A percentile compares a stretch with the other conserved stretches of the same genome.
These are phyloP conservation scores for Fusarium sp. DNA, from an alignment of 2,329 filamentous ascomycete genomes.

Conservation along the genomic window DNA sequence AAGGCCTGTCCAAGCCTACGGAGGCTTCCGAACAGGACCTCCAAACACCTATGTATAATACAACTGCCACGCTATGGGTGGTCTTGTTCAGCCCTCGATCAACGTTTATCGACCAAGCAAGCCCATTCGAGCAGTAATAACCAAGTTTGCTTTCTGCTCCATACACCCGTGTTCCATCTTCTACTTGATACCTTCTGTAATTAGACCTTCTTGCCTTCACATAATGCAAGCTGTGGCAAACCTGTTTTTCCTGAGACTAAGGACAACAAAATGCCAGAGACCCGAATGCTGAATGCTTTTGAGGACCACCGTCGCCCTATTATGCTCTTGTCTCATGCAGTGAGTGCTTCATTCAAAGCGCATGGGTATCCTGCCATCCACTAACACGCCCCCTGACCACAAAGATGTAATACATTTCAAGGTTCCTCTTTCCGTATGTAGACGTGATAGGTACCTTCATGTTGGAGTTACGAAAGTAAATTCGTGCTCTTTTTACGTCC, in stretches of 20 bases:
- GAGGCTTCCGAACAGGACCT: slow-evolving; percentile 1
- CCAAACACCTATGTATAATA: slow-evolving; percentile 32
- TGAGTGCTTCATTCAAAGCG: slow-evolving; percentile 20
- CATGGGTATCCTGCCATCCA: slow-evolving; percentile 40
- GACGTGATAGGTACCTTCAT: slow-evolving; percentile 10
- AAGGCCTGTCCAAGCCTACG: slow-evolving; percentile 1
- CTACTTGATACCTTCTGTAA: slow-evolving; percentile 6
- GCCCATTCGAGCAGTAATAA: slow-evolving; percentile 11
- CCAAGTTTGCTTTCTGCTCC: neutral
- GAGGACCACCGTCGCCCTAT: slow-evolving; percentile 4
- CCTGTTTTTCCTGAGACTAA: neutral
- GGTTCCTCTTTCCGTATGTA: slow-evolving; percentile 18
- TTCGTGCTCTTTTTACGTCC: slow-evolving; percentile 77
- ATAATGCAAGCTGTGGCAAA: neutral
- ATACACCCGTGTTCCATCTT: slow-evolving; percentile 5
- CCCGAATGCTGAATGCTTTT: neutral
- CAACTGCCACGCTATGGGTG: slow-evolving; percentile 12
- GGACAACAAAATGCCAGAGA: neutral
- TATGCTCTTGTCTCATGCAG: slow-evolving; percentile 29
- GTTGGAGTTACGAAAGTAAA: slow-evolving; percentile 45
- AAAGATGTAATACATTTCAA: slow-evolving; percentile 18
- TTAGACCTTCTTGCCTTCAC: neutral
- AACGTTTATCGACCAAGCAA: slow-evolving; percentile 11
- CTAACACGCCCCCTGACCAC: slow-evolving; percentile 22
- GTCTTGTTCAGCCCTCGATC: neutral